Evolutionary conservation across 345 rosid species (phyloP).

Genomic region (Crucihimalaya himalaica): DNA sequence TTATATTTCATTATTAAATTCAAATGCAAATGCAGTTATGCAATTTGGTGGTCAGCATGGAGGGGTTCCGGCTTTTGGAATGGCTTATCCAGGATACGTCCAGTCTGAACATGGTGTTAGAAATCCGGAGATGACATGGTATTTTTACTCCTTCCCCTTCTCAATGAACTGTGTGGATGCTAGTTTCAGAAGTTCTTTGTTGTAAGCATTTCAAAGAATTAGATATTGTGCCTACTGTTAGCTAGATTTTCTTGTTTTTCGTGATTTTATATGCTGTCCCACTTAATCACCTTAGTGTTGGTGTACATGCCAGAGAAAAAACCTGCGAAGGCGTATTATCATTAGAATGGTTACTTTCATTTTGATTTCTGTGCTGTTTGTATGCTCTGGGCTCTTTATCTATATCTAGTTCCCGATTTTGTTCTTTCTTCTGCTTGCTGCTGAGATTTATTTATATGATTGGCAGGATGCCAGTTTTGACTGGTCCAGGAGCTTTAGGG

Average conservation of each 20-base stretch:
- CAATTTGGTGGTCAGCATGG: conserved; percentile 96
- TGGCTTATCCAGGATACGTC: conserved; percentile 77
- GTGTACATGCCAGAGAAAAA: background rate
- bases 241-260: background rate
- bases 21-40: conserved; percentile 50
- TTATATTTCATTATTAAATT: background rate
- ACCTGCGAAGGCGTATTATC: background rate
- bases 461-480: conserved; percentile 83
- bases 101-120: conserved; percentile 79
- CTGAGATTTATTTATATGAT: conserved; percentile 32
- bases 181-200: conserved; percentile 14
- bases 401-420: conserved; percentile 10
- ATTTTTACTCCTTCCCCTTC: conserved; percentile 31
- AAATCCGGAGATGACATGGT: conserved; percentile 98
- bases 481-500: conserved; percentile 89
- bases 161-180: conserved; percentile 12
- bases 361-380: background rate
- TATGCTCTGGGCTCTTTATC: conserved; percentile 1
- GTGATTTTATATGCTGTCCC: conserved; percentile 4
- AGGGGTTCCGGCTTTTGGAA: conserved; percentile 95
- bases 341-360: conserved; percentile 19
- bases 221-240: background rate
- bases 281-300: background rate
- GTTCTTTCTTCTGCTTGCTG: conserved; percentile 1
- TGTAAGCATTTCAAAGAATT: background rate